These are phyloP conservation scores for Paramecium biaurelia DNA, from an alignment of 73 alveolate genomes.

Conservation along the genomic window DNA sequence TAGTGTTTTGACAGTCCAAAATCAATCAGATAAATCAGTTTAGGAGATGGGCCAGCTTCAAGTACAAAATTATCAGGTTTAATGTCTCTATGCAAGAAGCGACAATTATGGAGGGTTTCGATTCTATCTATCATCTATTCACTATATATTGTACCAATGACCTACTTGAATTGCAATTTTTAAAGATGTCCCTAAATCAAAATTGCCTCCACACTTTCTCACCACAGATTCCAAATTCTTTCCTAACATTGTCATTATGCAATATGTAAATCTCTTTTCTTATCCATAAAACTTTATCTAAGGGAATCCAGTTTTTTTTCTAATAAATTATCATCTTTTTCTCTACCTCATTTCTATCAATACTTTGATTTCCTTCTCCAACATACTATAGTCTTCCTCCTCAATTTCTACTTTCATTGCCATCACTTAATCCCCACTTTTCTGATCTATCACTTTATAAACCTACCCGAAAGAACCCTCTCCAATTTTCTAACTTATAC, in stretches of 20 bases:
- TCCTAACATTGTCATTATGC: constrained; percentile 49
- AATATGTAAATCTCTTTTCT: constrained; percentile 18
- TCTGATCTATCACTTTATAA: background rate
- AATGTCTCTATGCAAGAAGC: constrained; percentile 66
- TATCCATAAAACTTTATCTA: constrained; percentile 29
- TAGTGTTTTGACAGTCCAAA: constrained; percentile 67
- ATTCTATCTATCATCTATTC: constrained; percentile 51
- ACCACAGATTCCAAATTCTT: constrained; percentile 14
- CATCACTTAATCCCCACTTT: background rate
- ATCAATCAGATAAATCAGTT: constrained; percentile 60
- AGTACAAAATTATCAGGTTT: constrained; percentile 71
- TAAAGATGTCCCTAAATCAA: constrained; percentile 39
- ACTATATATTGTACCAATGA: constrained; percentile 65
- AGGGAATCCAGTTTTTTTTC: constrained; percentile 58
- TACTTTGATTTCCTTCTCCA: constrained; percentile 36
- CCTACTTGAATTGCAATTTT: constrained; percentile 58
- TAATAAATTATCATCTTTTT: background rate
- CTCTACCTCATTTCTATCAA: constrained; percentile 27
- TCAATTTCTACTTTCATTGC: constrained; percentile 37
- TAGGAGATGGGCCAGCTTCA: constrained; percentile 49
- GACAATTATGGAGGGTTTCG: constrained; percentile 29
- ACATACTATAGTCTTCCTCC: background rate
- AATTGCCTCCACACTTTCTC: constrained; percentile 41
- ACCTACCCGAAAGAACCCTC: constrained; percentile 54
- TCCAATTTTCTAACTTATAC: background rate